phyloP scores from a whole-genome alignment of 116 monocot species.

The Cymodocea nodosa region DNA sequence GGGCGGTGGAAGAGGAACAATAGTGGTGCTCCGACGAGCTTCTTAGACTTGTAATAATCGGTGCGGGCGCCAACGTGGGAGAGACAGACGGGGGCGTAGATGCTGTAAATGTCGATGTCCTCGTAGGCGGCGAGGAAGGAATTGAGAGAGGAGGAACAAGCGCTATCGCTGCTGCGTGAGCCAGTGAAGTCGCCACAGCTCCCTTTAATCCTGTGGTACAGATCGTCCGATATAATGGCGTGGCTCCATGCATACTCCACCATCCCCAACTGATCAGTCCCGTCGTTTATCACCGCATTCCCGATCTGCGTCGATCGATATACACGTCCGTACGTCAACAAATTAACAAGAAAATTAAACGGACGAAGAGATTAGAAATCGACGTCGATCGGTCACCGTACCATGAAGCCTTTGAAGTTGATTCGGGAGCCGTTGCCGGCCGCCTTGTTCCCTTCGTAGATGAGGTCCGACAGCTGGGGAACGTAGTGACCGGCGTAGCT shows the following conservation, averaged over 20 bases:
- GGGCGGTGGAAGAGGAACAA: constrained; percentile 26
- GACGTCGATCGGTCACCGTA: constrained; percentile 9
- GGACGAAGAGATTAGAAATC: no score
- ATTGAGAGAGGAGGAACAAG: constrained; percentile 35
- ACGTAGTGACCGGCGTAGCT: constrained; percentile 92
- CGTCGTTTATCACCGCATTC: constrained; percentile 81
- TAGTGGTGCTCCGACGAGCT: not conserved
- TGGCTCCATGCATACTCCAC: constrained; percentile 90
- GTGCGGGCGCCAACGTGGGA: constrained; percentile 2
- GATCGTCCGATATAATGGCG: constrained; percentile 75
- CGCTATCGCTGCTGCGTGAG: constrained; percentile 1
- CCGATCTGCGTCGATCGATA: constrained; percentile 63
- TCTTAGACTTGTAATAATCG: not conserved
- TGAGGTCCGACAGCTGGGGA: constrained; percentile 66
- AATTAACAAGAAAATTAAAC: no score
- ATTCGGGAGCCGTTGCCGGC: constrained; percentile 28
- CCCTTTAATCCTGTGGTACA: constrained; percentile 30
- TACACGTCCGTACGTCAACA: no score
- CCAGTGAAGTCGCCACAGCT: constrained; percentile 42
- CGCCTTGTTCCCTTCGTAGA: constrained; percentile 53
- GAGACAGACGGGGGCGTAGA: constrained; percentile 77
- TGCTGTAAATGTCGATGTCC: constrained; percentile 83
- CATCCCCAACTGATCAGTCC: constrained; percentile 68
- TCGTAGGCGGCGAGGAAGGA: constrained; percentile 39
- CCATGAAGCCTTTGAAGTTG: constrained; percentile 82